Evolutionary conservation across 768 basidiomycete genomes (phyloP).

Genomic region (Boletus coccyginus): DNA sequence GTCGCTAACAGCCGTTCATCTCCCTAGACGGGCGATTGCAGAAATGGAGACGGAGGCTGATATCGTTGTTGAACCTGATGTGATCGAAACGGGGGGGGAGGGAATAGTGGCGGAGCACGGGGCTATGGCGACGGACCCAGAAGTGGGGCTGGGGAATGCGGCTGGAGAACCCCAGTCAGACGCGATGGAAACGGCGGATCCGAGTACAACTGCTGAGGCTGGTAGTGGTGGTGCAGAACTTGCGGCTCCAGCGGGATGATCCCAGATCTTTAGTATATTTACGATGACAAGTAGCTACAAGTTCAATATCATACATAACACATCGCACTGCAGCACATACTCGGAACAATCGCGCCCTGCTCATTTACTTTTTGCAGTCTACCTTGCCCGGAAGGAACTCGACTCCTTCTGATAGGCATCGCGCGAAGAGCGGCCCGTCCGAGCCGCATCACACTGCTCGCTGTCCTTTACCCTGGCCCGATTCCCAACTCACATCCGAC

Average conservation of each 20-base stretch:
- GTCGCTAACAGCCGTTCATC: not conserved
- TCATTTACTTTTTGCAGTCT: not conserved
- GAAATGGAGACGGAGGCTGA: slow-evolving; percentile 46
- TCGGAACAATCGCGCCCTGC: no score
- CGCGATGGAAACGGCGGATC: not conserved
- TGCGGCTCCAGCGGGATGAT: slow-evolving; percentile 3
- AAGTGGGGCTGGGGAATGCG: not conserved
- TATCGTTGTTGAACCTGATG: not conserved
- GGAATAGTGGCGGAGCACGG: not conserved
- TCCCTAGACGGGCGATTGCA: slow-evolving; percentile 39
- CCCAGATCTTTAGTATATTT: slow-evolving; percentile 9
- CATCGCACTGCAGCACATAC: not conserved
- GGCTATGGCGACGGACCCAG: not conserved
- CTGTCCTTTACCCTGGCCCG: not conserved
- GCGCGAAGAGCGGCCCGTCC: not conserved
- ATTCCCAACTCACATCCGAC: not conserved
- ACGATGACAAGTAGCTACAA: not conserved
- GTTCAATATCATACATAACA: not conserved
- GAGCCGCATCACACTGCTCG: no score
- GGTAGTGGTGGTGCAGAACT: not conserved
- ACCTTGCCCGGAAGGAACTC: not conserved
- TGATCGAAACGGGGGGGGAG: slow-evolving; percentile 7
- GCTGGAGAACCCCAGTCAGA: not conserved
- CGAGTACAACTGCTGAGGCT: not conserved
- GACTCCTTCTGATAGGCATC: not conserved